Evolutionary conservation across 176 grass and related monocot genomes (phyloP).

Genomic region (Aegilops speltoides): DNA sequence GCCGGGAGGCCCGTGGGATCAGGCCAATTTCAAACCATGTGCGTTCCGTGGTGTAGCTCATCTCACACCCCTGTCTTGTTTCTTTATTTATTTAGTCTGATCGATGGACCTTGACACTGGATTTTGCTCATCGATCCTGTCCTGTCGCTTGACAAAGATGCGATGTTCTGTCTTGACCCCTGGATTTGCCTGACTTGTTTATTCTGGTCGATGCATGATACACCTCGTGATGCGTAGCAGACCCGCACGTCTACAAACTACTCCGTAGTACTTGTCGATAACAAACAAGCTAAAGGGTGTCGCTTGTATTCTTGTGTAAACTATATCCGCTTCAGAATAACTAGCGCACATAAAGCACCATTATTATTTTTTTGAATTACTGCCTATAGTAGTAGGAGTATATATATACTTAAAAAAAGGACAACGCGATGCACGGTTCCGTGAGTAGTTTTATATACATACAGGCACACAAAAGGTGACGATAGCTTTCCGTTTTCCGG

Average conservation of each 20-base stretch:
- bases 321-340: not conserved
- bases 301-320: not conserved
- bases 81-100: not conserved
- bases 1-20: no score
- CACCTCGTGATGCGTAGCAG: not conserved
- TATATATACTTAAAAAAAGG: no score
- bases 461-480: not conserved
- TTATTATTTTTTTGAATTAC: no score
- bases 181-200: not conserved
- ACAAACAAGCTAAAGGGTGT: not conserved
- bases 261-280: no score
- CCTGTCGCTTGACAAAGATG: slow-evolving; percentile 29
- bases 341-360: not conserved
- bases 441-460: not conserved
- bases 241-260: no score
- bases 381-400: no score
- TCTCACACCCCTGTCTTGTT: no score
- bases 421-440: not conserved
- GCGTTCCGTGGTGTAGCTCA: no score
- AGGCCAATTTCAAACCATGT: no score
- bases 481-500: not conserved
- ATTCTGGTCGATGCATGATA: slow-evolving; percentile 10
- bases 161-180: not conserved
- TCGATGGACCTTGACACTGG: slow-evolving; percentile 25
- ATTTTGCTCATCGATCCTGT: slow-evolving; percentile 4